Percentiles rank a stretch among this genome's conserved stretches.
These are phyloP conservation scores for Sporothrix euskadiensis DNA, from an alignment of 2,329 filamentous ascomycete genomes.

Conservation along the genomic window DNA sequence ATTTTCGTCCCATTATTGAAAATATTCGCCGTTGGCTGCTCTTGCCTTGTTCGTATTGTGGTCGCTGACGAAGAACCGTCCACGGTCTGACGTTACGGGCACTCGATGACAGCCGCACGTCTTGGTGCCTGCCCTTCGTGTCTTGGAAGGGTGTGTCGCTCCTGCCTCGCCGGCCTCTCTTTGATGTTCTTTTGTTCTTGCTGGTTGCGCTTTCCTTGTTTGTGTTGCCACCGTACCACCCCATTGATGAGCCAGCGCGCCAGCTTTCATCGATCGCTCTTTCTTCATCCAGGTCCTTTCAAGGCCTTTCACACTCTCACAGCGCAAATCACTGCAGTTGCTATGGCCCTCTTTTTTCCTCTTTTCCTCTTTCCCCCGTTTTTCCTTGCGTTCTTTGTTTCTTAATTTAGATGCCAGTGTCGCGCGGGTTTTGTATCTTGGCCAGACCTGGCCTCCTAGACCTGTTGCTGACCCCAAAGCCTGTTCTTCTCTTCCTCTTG, in stretches of 20 bases:
- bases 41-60: background rate
- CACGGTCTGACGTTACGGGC: background rate
- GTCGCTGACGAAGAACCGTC: slow-evolving; percentile 22
- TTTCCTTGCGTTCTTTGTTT: slow-evolving; percentile 13
- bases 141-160: background rate
- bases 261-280: background rate
- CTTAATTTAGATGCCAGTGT: slow-evolving; percentile 25
- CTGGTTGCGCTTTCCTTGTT: slow-evolving; percentile 8
- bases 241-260: too few species aligned
- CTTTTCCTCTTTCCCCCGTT: background rate
- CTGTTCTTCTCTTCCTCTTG: slow-evolving; percentile 10
- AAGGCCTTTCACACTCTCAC: background rate
- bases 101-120: background rate
- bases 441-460: background rate
- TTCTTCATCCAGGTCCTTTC: slow-evolving; percentile 12
- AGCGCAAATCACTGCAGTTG: background rate
- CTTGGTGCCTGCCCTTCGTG: background rate
- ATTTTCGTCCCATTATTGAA: background rate
- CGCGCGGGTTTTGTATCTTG: slow-evolving; percentile 12
- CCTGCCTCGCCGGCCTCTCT: background rate
- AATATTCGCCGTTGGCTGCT: background rate
- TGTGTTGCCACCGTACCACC: background rate
- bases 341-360: background rate
- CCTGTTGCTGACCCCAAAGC: background rate
- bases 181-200: background rate